Conservation (phyloP, 2,329 filamentous ascomycete genomes). For the Hypoxylon sp. region DNA sequence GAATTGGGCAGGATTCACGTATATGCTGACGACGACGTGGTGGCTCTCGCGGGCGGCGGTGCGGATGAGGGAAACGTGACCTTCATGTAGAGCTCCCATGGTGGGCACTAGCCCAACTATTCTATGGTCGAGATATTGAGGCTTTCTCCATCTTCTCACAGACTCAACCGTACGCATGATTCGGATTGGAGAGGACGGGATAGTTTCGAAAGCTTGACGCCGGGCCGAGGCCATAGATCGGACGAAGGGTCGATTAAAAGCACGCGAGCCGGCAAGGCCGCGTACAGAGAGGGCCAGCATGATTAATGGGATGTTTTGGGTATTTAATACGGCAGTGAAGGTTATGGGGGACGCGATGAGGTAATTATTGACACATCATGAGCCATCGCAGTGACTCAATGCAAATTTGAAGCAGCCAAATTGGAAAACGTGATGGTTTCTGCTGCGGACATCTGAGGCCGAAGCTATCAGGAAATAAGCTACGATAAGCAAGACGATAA, state of each 20-base stretch:
- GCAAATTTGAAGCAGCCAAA: slow-evolving; percentile 37
- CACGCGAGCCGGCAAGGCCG: slow-evolving; percentile 46
- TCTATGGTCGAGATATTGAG: slow-evolving; percentile 75
- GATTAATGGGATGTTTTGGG: slow-evolving; percentile 21
- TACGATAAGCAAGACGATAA: slow-evolving; percentile 10
- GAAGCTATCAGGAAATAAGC: slow-evolving; percentile 28
- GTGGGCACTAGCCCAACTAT: slow-evolving; percentile 92
- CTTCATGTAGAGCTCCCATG: slow-evolving; percentile 96
- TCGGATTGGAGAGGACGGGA: slow-evolving; percentile 73
- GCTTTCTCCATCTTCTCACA: slow-evolving; percentile 78
- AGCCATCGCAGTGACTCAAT: slow-evolving; percentile 53
- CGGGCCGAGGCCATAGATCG: slow-evolving; percentile 48
- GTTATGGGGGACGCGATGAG: slow-evolving; percentile 36
- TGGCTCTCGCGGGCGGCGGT: slow-evolving; percentile 87
- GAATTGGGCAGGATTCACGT: slow-evolving; percentile 97
- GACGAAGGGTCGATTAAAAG: slow-evolving; percentile 33
- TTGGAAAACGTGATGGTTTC: slow-evolving; percentile 52
- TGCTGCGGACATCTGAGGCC: slow-evolving; percentile 53
- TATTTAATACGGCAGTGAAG: slow-evolving; percentile 2
- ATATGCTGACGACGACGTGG: slow-evolving; percentile 91
- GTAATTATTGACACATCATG: slow-evolving; percentile 41
- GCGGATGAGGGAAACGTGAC: slow-evolving; percentile 88
- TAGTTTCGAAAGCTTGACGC: slow-evolving; percentile 58
- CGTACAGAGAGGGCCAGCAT: slow-evolving; percentile 49
- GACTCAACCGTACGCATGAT: slow-evolving; percentile 82